Evolutionary conservation across 352 stramenopile genomes (phyloP).

Genomic region (Phytophthora ohioensis): DNA sequence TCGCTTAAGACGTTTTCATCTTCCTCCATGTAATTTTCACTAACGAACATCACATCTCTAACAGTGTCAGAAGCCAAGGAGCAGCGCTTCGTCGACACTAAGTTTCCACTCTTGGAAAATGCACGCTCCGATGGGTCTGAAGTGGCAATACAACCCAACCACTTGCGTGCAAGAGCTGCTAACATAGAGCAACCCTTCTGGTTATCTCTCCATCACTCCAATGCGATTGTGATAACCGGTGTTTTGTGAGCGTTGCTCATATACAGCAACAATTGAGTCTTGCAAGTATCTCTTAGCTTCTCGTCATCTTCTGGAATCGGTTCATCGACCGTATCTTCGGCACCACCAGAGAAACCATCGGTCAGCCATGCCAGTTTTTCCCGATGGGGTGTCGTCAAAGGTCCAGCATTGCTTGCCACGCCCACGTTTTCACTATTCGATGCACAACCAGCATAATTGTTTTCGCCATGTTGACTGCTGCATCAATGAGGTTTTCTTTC

Average conservation of each 20-base stretch:
- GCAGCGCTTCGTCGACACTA: constrained; percentile 2
- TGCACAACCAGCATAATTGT: neutral
- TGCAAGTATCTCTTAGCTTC: neutral
- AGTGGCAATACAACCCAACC: constrained; percentile 15
- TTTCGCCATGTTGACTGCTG: too few species aligned
- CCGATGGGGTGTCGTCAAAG: too few species aligned
- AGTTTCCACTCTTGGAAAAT: constrained; percentile 6
- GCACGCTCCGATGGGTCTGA: constrained; percentile 6
- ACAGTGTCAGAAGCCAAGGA: neutral
- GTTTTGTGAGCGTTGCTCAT: constrained; percentile 3
- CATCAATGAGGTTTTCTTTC: too few species aligned
- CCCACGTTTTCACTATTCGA: too few species aligned
- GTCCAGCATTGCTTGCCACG: too few species aligned
- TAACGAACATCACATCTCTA: neutral
- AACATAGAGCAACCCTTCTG: neutral
- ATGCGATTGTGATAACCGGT: neutral
- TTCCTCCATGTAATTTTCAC: constrained; percentile 4
- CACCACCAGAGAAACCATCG: too few species aligned
- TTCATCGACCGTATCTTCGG: too few species aligned
- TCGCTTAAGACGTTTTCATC: neutral
- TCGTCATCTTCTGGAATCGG: neutral
- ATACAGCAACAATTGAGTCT: neutral
- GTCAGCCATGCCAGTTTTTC: too few species aligned
- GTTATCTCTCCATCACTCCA: neutral
- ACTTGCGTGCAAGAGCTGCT: constrained; percentile 5